Base-by-base conservation (phyloP, 2,329 filamentous ascomycete species). In the Endothia cerciana region DNA sequence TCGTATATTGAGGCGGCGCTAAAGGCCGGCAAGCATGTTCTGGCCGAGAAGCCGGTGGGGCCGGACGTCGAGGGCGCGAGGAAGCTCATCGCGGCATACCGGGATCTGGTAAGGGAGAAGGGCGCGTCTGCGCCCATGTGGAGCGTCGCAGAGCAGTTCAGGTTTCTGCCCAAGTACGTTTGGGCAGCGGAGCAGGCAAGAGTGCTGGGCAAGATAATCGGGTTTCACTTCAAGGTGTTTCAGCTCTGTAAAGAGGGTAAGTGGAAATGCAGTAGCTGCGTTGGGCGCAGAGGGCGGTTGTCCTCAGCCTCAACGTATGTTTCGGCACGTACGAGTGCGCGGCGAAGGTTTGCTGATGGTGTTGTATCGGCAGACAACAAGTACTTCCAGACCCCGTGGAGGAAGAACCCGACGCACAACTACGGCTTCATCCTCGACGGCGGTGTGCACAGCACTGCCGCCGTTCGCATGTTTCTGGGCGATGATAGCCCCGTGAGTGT, bases 371-470 rank as follows among this genome's bases (percentile, higher is more conserved):
- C 51, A 69, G 67, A 65, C 51, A 76, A 78, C 72, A 80, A 80
- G 70, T 84, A 80, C 72, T 81, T 79, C 69, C 76, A 79, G 45
- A 84, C 82, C 3, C 69, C 76, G 22, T 84, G 90, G 90, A 85
- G 90, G 47, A 88, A 88, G 74, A 83, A 78, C 63, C 89, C 90
- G 1, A 80, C 84, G 63, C 85, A 91, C 73, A 89, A 91, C 76
- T 90, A 90, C 63, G 90, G 90, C 0, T 92, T 92, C 73, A 73
- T 92, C 61, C 83, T 93, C 3, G 90, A 93, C 71, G 89, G 85
- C 4, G 90, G 91, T 41, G 89, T 93, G 25, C 91, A 93, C 74
- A 87, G 84, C 65, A 80, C 87, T 15, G 90, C 90, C 17, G 87
- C 77, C 0, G 81, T 87, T 41, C 80, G 89, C 41, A 75, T 85